Evolutionary conservation across 2,329 filamentous ascomycete species (phyloP), one percentile per base, ranked within the genome.

Genomic region (Teratosphaeria epicoccoides): DNA sequence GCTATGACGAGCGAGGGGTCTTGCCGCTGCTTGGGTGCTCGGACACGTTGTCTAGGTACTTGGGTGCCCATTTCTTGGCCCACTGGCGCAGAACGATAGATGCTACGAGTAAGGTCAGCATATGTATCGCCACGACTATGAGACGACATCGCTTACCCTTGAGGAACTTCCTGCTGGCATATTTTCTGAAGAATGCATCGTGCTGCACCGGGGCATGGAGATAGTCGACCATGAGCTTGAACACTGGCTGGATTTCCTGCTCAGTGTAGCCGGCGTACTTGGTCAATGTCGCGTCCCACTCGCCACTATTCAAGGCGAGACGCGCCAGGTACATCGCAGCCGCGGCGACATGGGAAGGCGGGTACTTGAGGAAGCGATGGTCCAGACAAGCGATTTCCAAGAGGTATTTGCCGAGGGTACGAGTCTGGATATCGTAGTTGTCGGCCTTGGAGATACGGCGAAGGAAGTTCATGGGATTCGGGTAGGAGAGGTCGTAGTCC

Each of bases 381-480:
- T 98, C 93, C 24, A 98, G 78, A 59, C 96, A 82, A 69, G 88
- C 93, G 66, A 98, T 96, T 75, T 98, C 93, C 75, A 95, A 88
- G 46, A 98, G 78, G 70, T 97, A 98, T 75, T 98, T 98, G 70
- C 88, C 93, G 54, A 98, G 81, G 46, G 93, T 98, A 63, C 93
- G 87, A 55, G 90, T 95, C 70, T 96, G 88, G 64, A 97, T 95
- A 71, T 98, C 91, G 73, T 98, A 98, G 76, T 95, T 93, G 74
- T 98, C 94, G 65, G 93, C 94, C 78, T 98, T 98, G 56, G 91
- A 97, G 71, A 98, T 95, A 61, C 94, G 87, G 59, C 93, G 88
- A 55, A 98, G 82, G 76, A 98, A 98, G 79, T 98, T 98, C 93
- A 98, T 98, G 22, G 93, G 93, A 73, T 98, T 98, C 52, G 93